phyloP scores from a whole-genome alignment of 768 basidiomycete genomes.

The Lactarius quietus region DNA sequence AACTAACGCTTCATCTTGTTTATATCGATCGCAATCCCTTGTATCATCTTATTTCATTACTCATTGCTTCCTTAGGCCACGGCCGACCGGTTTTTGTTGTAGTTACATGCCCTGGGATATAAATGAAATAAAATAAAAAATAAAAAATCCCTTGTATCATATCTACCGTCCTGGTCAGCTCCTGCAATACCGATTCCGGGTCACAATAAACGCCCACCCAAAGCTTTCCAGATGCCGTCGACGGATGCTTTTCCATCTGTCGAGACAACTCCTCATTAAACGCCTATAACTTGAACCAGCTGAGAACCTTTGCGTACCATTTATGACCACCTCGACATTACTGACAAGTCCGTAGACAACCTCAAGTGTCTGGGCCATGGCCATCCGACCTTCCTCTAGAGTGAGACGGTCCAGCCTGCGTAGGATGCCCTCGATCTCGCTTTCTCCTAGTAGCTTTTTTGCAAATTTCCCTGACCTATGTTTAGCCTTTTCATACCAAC shows the following conservation, averaged over 20 bases:
- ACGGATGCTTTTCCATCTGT: background rate
- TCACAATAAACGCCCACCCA: background rate
- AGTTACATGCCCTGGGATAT: no score
- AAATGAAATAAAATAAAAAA: no score
- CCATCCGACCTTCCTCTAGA: background rate
- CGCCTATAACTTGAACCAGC: rapidly evolving
- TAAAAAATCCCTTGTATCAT: no score
- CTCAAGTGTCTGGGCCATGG: background rate
- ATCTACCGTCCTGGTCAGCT: background rate
- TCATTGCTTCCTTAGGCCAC: no score
- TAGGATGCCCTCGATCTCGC: background rate
- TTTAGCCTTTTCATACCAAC: background rate
- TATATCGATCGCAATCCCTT: background rate
- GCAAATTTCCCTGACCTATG: background rate
- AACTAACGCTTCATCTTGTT: constrained; percentile 6
- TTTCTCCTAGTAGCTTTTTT: background rate
- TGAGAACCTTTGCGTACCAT: background rate
- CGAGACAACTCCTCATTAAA: background rate
- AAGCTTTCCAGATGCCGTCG: background rate
- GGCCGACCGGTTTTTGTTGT: no score
- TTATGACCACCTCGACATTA: background rate
- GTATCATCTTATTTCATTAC: no score
- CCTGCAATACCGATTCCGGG: no score
- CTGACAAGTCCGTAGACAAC: background rate
- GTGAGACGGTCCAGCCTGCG: background rate